Conservation (phyloP, 1,284 basidiomycete species). For the Marasmius tenuissimus region DNA sequence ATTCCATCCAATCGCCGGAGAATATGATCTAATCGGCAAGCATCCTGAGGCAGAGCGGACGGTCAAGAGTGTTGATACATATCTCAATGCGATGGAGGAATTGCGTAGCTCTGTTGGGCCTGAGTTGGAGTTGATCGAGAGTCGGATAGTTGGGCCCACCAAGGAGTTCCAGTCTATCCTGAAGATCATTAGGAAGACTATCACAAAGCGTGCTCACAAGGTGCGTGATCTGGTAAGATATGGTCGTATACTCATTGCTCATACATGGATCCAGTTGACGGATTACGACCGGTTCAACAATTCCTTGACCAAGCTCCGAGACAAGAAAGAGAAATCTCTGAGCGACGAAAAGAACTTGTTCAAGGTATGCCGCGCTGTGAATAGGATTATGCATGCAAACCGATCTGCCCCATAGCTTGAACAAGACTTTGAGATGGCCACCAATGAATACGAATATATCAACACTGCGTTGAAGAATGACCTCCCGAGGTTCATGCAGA, state of each 20-base stretch:
- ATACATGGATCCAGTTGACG: slow-evolving; percentile 56
- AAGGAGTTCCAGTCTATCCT: slow-evolving; percentile 88
- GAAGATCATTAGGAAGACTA: slow-evolving; percentile 91
- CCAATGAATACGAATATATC: slow-evolving; percentile 96
- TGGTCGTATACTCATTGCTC: slow-evolving; percentile 5
- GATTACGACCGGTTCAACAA: slow-evolving; percentile 98
- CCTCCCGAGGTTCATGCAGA: slow-evolving; percentile 87
- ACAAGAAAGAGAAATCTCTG: slow-evolving; percentile 96
- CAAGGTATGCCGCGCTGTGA: slow-evolving; percentile 59
- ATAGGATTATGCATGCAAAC: background rate
- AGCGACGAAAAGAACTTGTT: slow-evolving; percentile 94
- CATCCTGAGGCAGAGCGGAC: slow-evolving; percentile 81
- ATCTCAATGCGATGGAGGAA: slow-evolving; percentile 81
- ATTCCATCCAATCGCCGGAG: slow-evolving; percentile 80
- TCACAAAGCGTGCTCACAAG: slow-evolving; percentile 97
- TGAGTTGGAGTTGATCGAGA: slow-evolving; percentile 95
- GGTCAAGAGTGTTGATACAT: slow-evolving; percentile 74
- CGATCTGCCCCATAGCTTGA: slow-evolving; percentile 64
- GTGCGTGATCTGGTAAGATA: slow-evolving; percentile 34
- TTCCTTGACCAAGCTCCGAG: slow-evolving; percentile 89
- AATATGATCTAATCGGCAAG: slow-evolving; percentile 80
- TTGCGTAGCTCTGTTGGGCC: slow-evolving; percentile 79
- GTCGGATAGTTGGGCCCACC: slow-evolving; percentile 80
- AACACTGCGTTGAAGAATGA: slow-evolving; percentile 93
- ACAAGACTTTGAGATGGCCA: slow-evolving; percentile 95